Evolutionary conservation across 495 filamentous ascomycete genomes (phyloP).

Genomic region (Penicillium riverlandense): DNA sequence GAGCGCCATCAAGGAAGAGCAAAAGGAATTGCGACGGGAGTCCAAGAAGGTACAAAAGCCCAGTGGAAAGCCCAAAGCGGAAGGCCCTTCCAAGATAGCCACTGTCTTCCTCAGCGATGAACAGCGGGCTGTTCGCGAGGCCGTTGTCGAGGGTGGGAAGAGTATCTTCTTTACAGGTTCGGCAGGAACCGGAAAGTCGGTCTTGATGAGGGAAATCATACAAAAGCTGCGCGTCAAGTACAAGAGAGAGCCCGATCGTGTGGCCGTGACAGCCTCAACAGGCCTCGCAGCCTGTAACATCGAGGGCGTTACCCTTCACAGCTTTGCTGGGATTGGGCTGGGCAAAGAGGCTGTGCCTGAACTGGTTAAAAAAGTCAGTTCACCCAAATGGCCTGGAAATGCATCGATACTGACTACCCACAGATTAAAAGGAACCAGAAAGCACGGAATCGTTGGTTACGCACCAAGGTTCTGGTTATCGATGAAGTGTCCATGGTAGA

Average conservation of each 20-base stretch:
- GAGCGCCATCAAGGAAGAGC: slow-evolving; percentile 74
- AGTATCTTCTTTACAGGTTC: slow-evolving; percentile 98
- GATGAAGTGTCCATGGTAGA: slow-evolving; percentile 99
- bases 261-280: slow-evolving; percentile 93
- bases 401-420: slow-evolving; percentile 6
- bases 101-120: slow-evolving; percentile 74
- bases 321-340: slow-evolving; percentile 90
- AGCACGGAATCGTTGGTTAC: slow-evolving; percentile 79
- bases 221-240: slow-evolving; percentile 68
- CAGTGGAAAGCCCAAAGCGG: slow-evolving; percentile 10
- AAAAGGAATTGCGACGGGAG: slow-evolving; percentile 62
- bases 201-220: slow-evolving; percentile 88
- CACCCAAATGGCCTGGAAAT: neutral
- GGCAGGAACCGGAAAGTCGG: slow-evolving; percentile 96
- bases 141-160: slow-evolving; percentile 66
- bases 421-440: slow-evolving; percentile 79
- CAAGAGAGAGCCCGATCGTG: slow-evolving; percentile 62
- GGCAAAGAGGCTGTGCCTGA: slow-evolving; percentile 81
- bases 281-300: slow-evolving; percentile 96
- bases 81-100: slow-evolving; percentile 33
- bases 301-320: slow-evolving; percentile 90
- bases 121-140: slow-evolving; percentile 71
- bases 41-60: slow-evolving; percentile 45
- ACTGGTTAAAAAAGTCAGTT: slow-evolving; percentile 66
- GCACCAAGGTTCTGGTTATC: slow-evolving; percentile 77